phyloP scores from a whole-genome alignment of 78 protist species.

The Monocercomonoides exilis region DNA sequence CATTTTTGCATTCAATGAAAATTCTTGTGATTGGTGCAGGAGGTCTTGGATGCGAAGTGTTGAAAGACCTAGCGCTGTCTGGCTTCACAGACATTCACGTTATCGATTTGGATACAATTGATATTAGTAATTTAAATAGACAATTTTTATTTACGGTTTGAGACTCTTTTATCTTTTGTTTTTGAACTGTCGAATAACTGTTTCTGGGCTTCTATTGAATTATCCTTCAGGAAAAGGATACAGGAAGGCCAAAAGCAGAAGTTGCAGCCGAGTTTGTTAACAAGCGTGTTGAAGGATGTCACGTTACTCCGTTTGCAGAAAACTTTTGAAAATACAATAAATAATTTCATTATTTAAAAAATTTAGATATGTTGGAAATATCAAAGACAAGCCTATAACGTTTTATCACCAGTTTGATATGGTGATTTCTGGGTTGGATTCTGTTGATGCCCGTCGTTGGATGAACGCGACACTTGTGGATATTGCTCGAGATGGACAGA shows the following conservation, averaged over 20 bases:
- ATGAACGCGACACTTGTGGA: constrained; percentile 50
- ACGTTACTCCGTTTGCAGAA: constrained; percentile 71
- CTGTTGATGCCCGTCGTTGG: constrained; percentile 87
- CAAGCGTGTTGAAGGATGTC: constrained; percentile 63
- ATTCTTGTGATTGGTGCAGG: constrained; percentile 92
- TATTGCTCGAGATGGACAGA: constrained; percentile 20
- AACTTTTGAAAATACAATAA: too few species aligned
- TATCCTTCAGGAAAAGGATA: constrained; percentile 70
- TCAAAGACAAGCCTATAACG: constrained; percentile 63
- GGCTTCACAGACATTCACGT: constrained; percentile 82
- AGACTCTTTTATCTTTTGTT: too few species aligned
- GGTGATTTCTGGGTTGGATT: constrained; percentile 89
- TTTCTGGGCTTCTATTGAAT: too few species aligned
- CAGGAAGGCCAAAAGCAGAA: constrained; percentile 82
- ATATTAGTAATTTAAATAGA: constrained; percentile 80
- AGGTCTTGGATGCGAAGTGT: constrained; percentile 92
- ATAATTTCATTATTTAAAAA: background rate
- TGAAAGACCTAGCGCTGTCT: constrained; percentile 79
- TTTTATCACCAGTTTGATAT: constrained; percentile 77
- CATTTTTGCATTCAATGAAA: constrained; percentile 17
- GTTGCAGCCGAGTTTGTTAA: constrained; percentile 86
- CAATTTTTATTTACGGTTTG: constrained; percentile 85
- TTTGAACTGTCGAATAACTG: too few species aligned
- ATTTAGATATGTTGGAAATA: constrained; percentile 60
- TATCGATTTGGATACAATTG: constrained; percentile 91